Evolutionary conservation across 805 yeast genomes (phyloP), one percentile per base, ranked within the genome.

Genomic region (Maudiozyma saulgeensis): DNA sequence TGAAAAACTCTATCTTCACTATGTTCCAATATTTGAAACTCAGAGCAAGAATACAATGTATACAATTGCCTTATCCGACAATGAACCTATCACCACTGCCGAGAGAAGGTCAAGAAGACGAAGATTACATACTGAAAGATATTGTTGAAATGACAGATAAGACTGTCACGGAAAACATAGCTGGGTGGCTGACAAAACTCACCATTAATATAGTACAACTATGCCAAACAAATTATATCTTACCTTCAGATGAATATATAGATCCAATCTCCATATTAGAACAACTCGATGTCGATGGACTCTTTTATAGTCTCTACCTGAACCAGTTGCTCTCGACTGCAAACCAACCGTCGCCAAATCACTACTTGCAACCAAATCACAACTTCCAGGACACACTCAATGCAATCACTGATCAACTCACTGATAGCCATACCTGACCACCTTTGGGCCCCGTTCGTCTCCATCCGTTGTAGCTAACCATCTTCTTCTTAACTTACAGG

Each of bases 231-330:
- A 49, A 51, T 37, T 43, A 53, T 6, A 45, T 58, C 21, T 26
- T 60, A 25, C 58, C 64, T 4, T 31, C 42, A 12, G 50, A 51
- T 19, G 48, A 18, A 1, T 12, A 56, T 4, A 44, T 55, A 13
- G 62, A 59, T 41, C 40, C 57, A 3, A 50, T 49, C 0, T 49
- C 56, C 54, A 43, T 60, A 34, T 46, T 63, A 37, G 56, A 56
- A 9, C 56, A 56, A 34, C 55, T 59, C 46, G 67, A 63, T 44
- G 48, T 62, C 11, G 67, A 63, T 44, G 55, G 57, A n/a, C 46
- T 62, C 25, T 56, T 63, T 42, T 63, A 60, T 47, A 50, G 56
- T 43, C 42, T 58, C 49, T 47, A 50, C 16, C 32, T 7, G 16
- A 15, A 19, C 23, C 18, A 23, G 18, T 26, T 4, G 11, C 45